Evolutionary conservation across 768 basidiomycete genomes (phyloP), one percentile per base, ranked within the genome.

Genomic region (Mycena latifolia): DNA sequence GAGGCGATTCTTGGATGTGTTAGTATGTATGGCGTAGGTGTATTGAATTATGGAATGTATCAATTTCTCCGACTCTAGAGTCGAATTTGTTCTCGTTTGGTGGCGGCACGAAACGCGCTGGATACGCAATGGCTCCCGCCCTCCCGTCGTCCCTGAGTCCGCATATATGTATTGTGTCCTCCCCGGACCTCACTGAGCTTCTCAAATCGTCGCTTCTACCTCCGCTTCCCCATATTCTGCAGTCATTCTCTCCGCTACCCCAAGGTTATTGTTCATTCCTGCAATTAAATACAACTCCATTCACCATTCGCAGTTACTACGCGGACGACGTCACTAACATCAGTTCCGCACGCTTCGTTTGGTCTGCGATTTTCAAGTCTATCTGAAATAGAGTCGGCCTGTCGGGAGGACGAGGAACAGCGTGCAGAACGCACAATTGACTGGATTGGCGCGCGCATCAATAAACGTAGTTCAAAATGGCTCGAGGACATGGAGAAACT

Each of bases 221-320:
- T 2, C 82, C 90, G 18, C 79, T 95, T 17, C 87, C 88, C 35
- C 83, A 90, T 70, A 86, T 95, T 61, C 83, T 95, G 29, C 93
- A 95, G 75, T 93, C 92, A 3, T 95, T 95, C 72, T 92, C 92
- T 3, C 94, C 94, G 14, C 80, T 95, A 55, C 89, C 92, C 0
- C 89, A 93, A 84, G 92, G 93, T 35, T n/a, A n/a, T 92, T 48
- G 76, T 77, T 75, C 48, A 46, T 51, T 55, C 55, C 27, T 25
- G 18, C 11, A 53, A 51, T 35, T 54, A 35, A 5, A 39, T 17
- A 25, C n/a, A 5, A 59, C 25, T 64, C 65, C 25, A 60, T 39
- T 58, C 27, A 61, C 33, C 47, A 50, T 63, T 45, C 45, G 43
- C 69, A 95, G 94, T 95, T 37, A 92, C 88, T 18, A 92, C 93